A percentile compares a stretch with the other conserved stretches of the same genome.
These are phyloP conservation scores for Chalciporus sp. DNA, from an alignment of 1,284 basidiomycete genomes.

Conservation along the genomic window DNA sequence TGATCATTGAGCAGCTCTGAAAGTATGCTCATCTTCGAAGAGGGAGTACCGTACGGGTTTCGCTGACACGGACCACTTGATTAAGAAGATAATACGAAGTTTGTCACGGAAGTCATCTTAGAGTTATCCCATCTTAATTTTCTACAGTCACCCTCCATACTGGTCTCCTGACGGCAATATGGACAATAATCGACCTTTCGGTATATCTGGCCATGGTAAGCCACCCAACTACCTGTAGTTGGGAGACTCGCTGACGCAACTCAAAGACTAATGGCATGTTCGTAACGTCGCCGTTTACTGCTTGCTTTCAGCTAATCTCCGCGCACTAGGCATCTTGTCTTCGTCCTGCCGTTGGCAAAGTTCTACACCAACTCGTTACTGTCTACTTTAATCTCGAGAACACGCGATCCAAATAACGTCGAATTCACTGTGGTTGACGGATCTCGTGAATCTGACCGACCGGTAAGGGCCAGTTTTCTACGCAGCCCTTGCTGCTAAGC, in stretches of 20 bases:
- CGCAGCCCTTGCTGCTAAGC: neutral
- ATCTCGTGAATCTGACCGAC: slow-evolving; percentile 19
- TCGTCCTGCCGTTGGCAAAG: slow-evolving; percentile 38
- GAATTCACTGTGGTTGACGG: slow-evolving; percentile 30
- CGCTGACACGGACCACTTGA: slow-evolving; percentile 33
- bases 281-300: slow-evolving; percentile 1
- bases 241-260: slow-evolving; percentile 8
- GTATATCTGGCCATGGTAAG: slow-evolving; percentile 35
- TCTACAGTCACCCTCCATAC: slow-evolving; percentile 39
- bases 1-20: neutral
- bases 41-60: slow-evolving; percentile 35
- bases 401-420: slow-evolving; percentile 14
- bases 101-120: neutral
- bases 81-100: slow-evolving; percentile 38
- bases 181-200: slow-evolving; percentile 35
- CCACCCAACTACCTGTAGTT: neutral
- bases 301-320: neutral
- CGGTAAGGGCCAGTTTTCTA: slow-evolving; percentile 17
- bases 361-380: slow-evolving; percentile 40
- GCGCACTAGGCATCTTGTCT: slow-evolving; percentile 29
- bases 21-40: slow-evolving; percentile 11
- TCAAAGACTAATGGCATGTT: slow-evolving; percentile 23
- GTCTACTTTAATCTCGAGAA: slow-evolving; percentile 36
- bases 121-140: neutral
- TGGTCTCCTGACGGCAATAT: slow-evolving; percentile 38